Percentiles rank a stretch among this genome's conserved stretches.
Evolutionary conservation across 2,329 filamentous ascomycete species (phyloP).

Genomic region (Xylariomycetidae sp.): DNA sequence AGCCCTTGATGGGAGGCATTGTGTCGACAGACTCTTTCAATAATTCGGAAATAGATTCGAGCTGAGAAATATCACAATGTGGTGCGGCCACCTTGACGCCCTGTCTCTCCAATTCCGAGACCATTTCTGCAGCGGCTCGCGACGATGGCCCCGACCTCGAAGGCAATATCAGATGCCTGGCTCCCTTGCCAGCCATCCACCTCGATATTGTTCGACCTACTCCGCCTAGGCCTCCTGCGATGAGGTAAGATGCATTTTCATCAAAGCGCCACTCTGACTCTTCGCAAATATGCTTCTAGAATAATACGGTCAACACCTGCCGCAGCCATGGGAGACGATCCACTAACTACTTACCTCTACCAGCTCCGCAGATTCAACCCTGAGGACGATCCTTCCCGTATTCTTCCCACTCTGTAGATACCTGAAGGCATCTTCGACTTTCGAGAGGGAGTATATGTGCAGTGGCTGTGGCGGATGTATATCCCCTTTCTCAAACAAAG

Average conservation of each 20-base stretch:
- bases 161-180: conserved; percentile 2
- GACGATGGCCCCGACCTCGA: conserved; percentile 1
- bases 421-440: conserved; percentile 7
- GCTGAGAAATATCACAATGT: neutral
- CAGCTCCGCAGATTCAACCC: neutral
- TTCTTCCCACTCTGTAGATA: conserved; percentile 9
- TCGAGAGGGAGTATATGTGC: conserved; percentile 1
- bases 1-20: conserved; percentile 28
- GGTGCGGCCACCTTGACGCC: neutral
- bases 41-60: neutral
- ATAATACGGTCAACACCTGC: neutral
- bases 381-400: conserved; percentile 6
- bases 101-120: neutral
- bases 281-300: neutral
- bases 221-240: conserved; percentile 12
- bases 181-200: conserved; percentile 5
- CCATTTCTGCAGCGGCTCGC: neutral
- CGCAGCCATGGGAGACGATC: conserved; percentile 1
- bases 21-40: neutral
- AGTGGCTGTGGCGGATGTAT: conserved; percentile 3
- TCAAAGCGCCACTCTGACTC: neutral
- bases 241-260: conserved; percentile 8
- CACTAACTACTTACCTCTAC: conserved; percentile 13
- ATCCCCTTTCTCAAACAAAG: neutral
- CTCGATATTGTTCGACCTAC: conserved; percentile 6